A percentile compares a stretch with the other conserved stretches of the same genome.
Evolutionary conservation across 331 rosid genomes (phyloP).

Genomic region (Acacia pycnantha): DNA sequence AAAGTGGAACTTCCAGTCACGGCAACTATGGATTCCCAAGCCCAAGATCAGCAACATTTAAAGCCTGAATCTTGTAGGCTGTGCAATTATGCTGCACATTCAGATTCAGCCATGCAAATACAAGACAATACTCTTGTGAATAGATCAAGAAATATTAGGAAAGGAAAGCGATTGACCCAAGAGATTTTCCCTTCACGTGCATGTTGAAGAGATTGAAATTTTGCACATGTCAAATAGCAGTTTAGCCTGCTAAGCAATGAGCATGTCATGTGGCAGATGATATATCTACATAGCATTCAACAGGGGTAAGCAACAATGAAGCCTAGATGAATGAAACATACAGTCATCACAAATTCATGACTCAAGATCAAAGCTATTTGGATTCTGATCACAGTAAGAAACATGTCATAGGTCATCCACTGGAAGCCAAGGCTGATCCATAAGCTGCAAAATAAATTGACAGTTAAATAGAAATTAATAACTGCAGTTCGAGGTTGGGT

Average conservation of each 20-base stretch:
- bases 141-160: not conserved
- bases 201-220: conserved; percentile 21
- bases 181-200: conserved; percentile 2
- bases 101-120: not conserved
- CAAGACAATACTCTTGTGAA: not conserved
- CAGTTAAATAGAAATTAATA: conserved; percentile 15
- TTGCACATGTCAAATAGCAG: conserved; percentile 6
- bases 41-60: not conserved
- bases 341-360: conserved; percentile 26
- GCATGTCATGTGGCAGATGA: conserved; percentile 28
- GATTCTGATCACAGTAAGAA: conserved; percentile 25
- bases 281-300: conserved; percentile 45
- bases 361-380: conserved; percentile 31
- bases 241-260: conserved; percentile 14
- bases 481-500: not conserved
- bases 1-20: not conserved
- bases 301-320: conserved; percentile 4
- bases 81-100: not conserved
- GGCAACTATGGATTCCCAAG: not conserved
- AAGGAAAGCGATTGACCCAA: conserved; percentile 22
- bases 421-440: conserved; percentile 31
- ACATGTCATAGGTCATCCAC: conserved; percentile 13
- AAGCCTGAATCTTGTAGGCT: not conserved
- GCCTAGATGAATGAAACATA: conserved; percentile 36
- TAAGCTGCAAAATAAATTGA: conserved; percentile 40